Conservation (phyloP, 805 yeast genomes). For the Maudiozyma saulgeensis region DNA sequence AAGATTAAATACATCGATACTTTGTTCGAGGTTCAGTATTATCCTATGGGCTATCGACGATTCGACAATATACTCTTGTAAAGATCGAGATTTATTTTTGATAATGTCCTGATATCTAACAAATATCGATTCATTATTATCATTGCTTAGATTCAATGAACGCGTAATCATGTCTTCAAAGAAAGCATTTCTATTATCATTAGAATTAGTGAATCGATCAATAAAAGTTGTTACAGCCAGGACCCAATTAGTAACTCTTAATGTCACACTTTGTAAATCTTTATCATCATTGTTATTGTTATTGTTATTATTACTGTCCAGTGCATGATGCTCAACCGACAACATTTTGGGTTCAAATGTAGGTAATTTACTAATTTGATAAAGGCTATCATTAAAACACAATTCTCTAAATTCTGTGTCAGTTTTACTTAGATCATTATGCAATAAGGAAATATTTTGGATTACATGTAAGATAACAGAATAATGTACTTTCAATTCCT, state of each 20-base stretch:
- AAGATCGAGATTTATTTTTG: conserved; percentile 4
- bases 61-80: conserved; percentile 10
- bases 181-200: conserved; percentile 2
- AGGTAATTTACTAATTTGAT: conserved; percentile 16
- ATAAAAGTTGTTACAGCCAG: conserved; percentile 16
- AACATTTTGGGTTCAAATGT: conserved; percentile 2
- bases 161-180: conserved; percentile 12
- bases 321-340: no score
- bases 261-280: conserved; percentile 2
- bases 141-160: background rate
- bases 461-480: conserved; percentile 21
- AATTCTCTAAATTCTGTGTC: conserved; percentile 21
- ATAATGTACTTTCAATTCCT: conserved; percentile 17
- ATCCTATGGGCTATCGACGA: conserved; percentile 5
- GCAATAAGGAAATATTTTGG: conserved; percentile 11
- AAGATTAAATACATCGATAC: conserved; percentile 15
- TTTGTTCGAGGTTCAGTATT: conserved; percentile 12
- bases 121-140: background rate
- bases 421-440: conserved; percentile 9
- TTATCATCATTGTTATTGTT: background rate
- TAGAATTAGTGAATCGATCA: conserved; percentile 12
- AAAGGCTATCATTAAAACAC: conserved; percentile 25
- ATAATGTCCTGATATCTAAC: conserved; percentile 8
- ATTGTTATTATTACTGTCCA: background rate
- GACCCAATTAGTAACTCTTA: conserved; percentile 19